Evolutionary conservation across 1,284 basidiomycete genomes (phyloP), one percentile per base, ranked within the genome.

Genomic region (Cutaneotrichosporon cutaneum): DNA sequence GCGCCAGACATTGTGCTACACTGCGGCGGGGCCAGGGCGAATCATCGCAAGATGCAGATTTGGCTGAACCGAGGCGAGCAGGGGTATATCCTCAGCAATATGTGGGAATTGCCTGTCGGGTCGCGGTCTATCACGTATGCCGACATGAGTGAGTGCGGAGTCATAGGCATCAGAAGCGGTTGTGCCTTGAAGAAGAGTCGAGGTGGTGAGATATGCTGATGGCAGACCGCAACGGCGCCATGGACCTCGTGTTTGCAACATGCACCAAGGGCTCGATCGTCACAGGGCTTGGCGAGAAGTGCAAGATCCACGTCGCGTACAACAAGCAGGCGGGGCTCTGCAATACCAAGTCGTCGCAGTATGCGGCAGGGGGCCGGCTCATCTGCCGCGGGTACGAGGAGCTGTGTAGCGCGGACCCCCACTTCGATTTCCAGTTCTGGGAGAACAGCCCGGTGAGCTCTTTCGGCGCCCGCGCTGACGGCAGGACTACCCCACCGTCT

Each of bases 311-410:
- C 72, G 89, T 99, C 64, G 94, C 88, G 2, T 98, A 92, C 82
- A 99, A 99, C 78, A 83, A 88, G 63, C 95, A 99, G 75, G 85
- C 94, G 14, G 87, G 88, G 0, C 82, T 97, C 0, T 99, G 96
- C 75, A 70, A 74, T 0, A 65, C 65, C 14, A 71, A 70, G 51
- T 51, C 26, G 4, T 68, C 70, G 36, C 65, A 65, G 59, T 64
- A 30, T 13, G 61, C 60, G 24, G 47, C 56, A 26, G 58, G 65
- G 11, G 71, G 68, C 14, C 66, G 44, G 3, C 61, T 71, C 51
- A 76, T 82, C 21, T 97, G 94, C 72, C 82, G 94, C 53, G 84
- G 85, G 3, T 90, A 90, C 5, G 86, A 89, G 26, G 83, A 88
- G 35, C 84, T 99, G 0, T 99, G 95, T 73, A 83, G 84, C 0